Evolutionary conservation across 2,329 filamentous ascomycete species (phyloP).

Genomic region (Achaetomium macrosporum): DNA sequence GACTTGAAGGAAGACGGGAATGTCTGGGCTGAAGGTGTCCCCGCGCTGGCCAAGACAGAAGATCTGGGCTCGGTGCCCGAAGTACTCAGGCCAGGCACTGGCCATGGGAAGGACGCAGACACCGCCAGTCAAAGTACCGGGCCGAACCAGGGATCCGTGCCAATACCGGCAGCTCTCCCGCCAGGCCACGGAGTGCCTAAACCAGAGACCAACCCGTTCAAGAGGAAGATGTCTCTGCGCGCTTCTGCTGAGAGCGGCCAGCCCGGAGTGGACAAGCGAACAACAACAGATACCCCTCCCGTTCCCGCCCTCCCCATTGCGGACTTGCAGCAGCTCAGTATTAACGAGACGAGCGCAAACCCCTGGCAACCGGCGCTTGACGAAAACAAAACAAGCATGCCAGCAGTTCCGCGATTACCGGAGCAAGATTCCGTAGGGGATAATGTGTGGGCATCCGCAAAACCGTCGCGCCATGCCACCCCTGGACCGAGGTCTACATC

Average conservation of each 20-base stretch:
- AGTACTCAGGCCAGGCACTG: slow-evolving; percentile 21
- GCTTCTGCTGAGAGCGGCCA: too few species aligned
- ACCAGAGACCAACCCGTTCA: slow-evolving; percentile 49
- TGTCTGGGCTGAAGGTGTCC: slow-evolving; percentile 30
- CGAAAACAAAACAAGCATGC: slow-evolving; percentile 25
- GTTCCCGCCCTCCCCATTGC: slow-evolving; percentile 11
- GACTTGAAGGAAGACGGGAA: slow-evolving; percentile 31
- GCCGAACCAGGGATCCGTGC: slow-evolving; percentile 19
- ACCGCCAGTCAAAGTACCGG: slow-evolving; percentile 9
- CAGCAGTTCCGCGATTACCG: slow-evolving; percentile 22
- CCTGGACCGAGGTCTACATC: slow-evolving; percentile 28
- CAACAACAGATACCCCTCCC: slow-evolving; percentile 3
- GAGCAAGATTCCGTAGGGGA: slow-evolving; percentile 29
- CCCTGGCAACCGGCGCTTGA: slow-evolving; percentile 39
- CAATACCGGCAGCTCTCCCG: slow-evolving; percentile 30
- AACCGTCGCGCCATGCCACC: slow-evolving; percentile 30
- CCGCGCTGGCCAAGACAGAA: not conserved
- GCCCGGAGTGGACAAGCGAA: slow-evolving; percentile 1
- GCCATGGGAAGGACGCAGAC: slow-evolving; percentile 12
- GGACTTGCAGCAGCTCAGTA: slow-evolving; percentile 37
- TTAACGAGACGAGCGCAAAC: slow-evolving; percentile 40
- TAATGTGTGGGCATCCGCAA: slow-evolving; percentile 33
- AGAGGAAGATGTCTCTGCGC: slow-evolving; percentile 36
- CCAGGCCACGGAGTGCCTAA: slow-evolving; percentile 22
- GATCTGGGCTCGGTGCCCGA: slow-evolving; percentile 17